Conservation (phyloP, 495 filamentous ascomycete genomes). For the Penicillium bovifimosum region DNA sequence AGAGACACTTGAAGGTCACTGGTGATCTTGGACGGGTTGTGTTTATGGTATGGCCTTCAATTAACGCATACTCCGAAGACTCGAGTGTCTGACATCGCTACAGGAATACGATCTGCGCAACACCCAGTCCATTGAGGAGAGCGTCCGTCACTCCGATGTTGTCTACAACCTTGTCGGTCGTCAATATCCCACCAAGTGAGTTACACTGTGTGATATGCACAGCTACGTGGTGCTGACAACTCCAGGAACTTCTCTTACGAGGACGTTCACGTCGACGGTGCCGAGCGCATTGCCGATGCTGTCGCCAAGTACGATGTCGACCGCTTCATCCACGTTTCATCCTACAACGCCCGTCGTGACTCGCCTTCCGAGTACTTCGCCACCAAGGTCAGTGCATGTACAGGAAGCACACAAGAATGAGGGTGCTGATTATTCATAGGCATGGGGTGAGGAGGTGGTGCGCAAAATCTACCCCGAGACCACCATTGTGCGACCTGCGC, state of each 20-base stretch:
- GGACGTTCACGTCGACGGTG: conserved; percentile 90
- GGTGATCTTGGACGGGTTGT: conserved; percentile 87
- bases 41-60: conserved; percentile 58
- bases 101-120: conserved; percentile 95
- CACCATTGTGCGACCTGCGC: conserved; percentile 92
- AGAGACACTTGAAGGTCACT: conserved; percentile 90
- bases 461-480: conserved; percentile 95
- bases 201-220: conserved; percentile 5
- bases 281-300: conserved; percentile 91
- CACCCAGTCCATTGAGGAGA: conserved; percentile 92
- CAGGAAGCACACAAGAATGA: not conserved
- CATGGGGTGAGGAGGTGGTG: conserved; percentile 72
- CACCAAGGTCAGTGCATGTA: conserved; percentile 62
- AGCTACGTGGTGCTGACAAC: conserved; percentile 12
- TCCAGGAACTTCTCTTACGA: conserved; percentile 84
- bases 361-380: conserved; percentile 82
- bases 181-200: conserved; percentile 92
- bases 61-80: not conserved
- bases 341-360: conserved; percentile 78
- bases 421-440: conserved; percentile 42
- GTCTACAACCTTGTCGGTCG: conserved; percentile 95
- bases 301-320: conserved; percentile 98
- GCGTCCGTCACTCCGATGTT: conserved; percentile 91
- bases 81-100: conserved; percentile 8
- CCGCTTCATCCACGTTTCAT: conserved; percentile 94